Base-by-base conservation (phyloP, 2,329 filamentous ascomycete species). In the Aspergillus aculeatinus region DNA sequence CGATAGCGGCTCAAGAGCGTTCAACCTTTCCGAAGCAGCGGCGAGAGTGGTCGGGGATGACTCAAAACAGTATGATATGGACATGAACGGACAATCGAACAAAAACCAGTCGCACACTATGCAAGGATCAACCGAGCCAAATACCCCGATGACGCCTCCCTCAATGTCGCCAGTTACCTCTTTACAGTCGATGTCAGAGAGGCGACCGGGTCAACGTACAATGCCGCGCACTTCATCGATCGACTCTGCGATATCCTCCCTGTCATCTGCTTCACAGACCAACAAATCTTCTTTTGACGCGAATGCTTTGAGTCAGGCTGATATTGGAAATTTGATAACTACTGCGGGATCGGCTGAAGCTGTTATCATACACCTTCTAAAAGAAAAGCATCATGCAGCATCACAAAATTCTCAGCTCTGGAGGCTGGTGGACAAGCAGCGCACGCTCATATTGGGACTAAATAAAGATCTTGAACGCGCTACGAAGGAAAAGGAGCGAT, bases 341-440 rank as follows among this genome's bases (percentile, higher is more conserved):
- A 86, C 92, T 33, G 93, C 93, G 27, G 95, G 94, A 54, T 96
- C 92, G 55, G 84, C 93, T 16, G 94, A 99, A 73, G 91, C 90
- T 5, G 89, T 96, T 5, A 91, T 99, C 61, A 86, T 92, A 67
- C 91, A 95, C 69, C 80, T 99, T 53, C 79, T 97, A 64, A 96
- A 91, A 73, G 95, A 99, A 73, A 98, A 97, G 75, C 87, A 94
- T 64, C 90, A 91, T 52, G 90, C 92, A 57, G 86, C 91, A 5
- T 89, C 91, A 67, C 95, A 98, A 72, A 98, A 98, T 73, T 83
- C 88, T 19, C 94, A 99, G 74, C 79, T 99, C 69, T 99, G 95
- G 95, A 89, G 92, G 54, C 80, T 99, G 51, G 92, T 99, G 53
- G 94, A 98, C 75, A 98, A 99, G 79, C 95, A 99, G 76, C 85